Evolutionary conservation across 768 basidiomycete genomes (phyloP), one percentile per base, ranked within the genome.

Genomic region (Kwoniella mangroviensis): DNA sequence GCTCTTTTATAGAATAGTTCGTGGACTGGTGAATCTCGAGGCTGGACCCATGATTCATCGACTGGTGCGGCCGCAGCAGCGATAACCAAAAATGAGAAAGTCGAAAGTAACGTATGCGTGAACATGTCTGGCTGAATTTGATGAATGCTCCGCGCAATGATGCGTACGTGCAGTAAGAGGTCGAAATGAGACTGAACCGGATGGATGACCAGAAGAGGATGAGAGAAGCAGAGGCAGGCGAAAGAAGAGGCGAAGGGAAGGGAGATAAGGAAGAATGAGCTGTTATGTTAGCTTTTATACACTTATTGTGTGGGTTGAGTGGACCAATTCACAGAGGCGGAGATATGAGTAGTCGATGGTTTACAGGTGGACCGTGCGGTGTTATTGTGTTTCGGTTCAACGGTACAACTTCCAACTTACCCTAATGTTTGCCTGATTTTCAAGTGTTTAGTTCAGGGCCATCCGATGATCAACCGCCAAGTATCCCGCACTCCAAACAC

Each of bases 31-130:
- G 70, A 67, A 55, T 72, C 72, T 42, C 61, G 40, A 19, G 76
- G 65, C 40, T 75, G 74, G 19, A 67, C 65, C 72, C 63, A 73
- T 57, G 66, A 26, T 54, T 73, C 70, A 42, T 70, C 63, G 41
- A 70, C 13, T 21, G 69, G 69, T 21, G 57, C 40, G n/a, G 69
- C 63, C 5, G 43, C 12, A 22, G 41, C 66, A 7, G 59, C 58
- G 10, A 62, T 40, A 10, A 55, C 69, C 17, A 70, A 21, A 40
- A 65, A 52, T 41, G 64, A 60, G 34, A 54, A 19, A 22, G 51
- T n/a, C 5, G 59, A 15, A n/a, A 61, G 52, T 22, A 66, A 26
- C 11, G 41, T 60, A 21, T 28, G 10, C 7, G 58, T 26, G 58
- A 60, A 60, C 58, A 60, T 60, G 7, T 28, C 19, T 41, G 54